A percentile compares a stretch with the other conserved stretches of the same genome.
These are phyloP conservation scores for Fusarium piperis DNA, from an alignment of 2,329 filamentous ascomycete genomes.

Conservation along the genomic window DNA sequence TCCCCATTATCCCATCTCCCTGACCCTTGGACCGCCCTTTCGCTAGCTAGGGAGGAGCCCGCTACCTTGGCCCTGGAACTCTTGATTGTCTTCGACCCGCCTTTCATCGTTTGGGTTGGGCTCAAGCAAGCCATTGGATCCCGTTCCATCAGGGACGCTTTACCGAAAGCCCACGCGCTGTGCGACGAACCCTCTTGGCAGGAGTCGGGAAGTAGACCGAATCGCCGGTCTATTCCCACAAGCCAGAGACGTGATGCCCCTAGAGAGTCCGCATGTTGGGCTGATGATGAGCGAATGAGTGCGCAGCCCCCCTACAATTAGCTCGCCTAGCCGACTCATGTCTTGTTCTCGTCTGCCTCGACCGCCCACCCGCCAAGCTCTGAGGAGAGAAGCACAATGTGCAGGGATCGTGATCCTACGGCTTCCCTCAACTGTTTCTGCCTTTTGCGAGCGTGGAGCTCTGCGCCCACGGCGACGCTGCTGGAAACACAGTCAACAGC, in stretches of 20 bases:
- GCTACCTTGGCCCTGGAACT: constrained; percentile 37
- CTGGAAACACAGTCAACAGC: constrained; percentile 8
- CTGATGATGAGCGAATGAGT: constrained; percentile 13
- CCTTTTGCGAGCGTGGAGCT: constrained; percentile 21
- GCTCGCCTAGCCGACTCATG: constrained; percentile 16
- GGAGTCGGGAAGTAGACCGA: neutral
- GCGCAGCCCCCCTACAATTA: constrained; percentile 26
- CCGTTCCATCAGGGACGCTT: constrained; percentile 8
- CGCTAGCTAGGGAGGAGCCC: constrained; percentile 17
- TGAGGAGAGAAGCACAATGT: constrained; percentile 31
- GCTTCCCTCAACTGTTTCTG: constrained; percentile 31
- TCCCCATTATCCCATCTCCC: constrained; percentile 10
- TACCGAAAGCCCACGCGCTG: constrained; percentile 12
- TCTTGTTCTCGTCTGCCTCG: constrained; percentile 30
- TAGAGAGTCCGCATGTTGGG: constrained; percentile 7
- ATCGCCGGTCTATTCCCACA: constrained; percentile 28
- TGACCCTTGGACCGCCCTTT: constrained; percentile 33
- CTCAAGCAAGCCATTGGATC: constrained; percentile 12
- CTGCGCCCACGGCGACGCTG: constrained; percentile 19
- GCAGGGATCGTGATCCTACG: constrained; percentile 43
- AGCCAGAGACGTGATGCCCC: neutral
- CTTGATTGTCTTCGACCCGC: constrained; percentile 27
- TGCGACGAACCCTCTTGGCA: constrained; percentile 27
- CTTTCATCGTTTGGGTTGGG: neutral
- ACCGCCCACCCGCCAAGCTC: constrained; percentile 31